A percentile compares a stretch with the other conserved stretches of the same genome.
Conservation (phyloP, 768 basidiomycete species). For the Piloderma croceum region DNA sequence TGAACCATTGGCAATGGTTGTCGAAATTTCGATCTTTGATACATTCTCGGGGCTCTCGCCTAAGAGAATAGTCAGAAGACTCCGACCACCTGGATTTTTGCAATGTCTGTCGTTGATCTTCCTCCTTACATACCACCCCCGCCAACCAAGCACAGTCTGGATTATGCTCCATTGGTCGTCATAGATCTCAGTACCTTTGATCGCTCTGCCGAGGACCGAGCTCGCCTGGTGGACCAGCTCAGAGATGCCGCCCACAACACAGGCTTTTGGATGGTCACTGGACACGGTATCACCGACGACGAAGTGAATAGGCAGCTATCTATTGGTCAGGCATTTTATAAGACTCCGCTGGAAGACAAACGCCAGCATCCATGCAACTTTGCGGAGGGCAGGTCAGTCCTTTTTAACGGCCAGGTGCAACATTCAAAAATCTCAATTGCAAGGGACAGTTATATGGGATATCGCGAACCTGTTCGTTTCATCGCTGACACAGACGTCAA, state of each 20-base stretch:
- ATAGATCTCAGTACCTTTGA: conserved; percentile 34
- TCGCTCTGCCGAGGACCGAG: conserved; percentile 25
- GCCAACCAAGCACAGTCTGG: conserved; percentile 22
- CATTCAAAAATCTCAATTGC: background rate
- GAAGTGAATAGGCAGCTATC: conserved; percentile 30
- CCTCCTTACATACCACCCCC: conserved; percentile 12
- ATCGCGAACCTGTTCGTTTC: conserved; percentile 28
- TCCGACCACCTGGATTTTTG: no score
- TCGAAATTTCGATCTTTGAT: no score
- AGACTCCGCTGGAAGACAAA: conserved; percentile 31
- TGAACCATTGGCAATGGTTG: no score
- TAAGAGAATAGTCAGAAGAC: no score
- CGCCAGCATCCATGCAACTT: conserved; percentile 27
- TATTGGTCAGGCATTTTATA: conserved; percentile 33
- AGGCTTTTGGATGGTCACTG: conserved; percentile 39
- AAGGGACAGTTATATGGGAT: conserved; percentile 27
- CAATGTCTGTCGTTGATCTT: no score
- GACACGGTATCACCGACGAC: conserved; percentile 34
- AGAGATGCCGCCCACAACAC: conserved; percentile 33
- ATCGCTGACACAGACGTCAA: conserved; percentile 30
- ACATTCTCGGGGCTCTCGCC: no score
- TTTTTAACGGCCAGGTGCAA: background rate
- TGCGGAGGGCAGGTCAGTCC: conserved; percentile 25
- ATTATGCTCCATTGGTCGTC: conserved; percentile 32
- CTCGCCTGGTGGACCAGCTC: conserved; percentile 29